Percentiles rank a stretch among this genome's conserved stretches.
Evolutionary conservation across 2,329 filamentous ascomycete genomes (phyloP).

Genomic region (Trichoderma asperellum): DNA sequence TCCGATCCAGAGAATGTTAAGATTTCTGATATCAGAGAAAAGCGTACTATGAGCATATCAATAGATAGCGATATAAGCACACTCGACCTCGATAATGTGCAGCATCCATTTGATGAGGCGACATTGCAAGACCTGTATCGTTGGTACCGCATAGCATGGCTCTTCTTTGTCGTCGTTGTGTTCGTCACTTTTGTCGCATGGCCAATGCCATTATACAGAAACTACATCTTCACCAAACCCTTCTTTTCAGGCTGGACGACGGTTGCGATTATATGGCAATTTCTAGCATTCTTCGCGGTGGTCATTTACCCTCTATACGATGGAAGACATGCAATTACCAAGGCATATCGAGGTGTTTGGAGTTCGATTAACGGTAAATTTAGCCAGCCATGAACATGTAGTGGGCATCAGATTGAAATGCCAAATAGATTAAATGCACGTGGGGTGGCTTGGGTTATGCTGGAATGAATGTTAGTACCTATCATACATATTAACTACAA

Average conservation of each 20-base stretch:
- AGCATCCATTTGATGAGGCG: slow-evolving; percentile 16
- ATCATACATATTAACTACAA: not conserved
- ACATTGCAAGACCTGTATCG: slow-evolving; percentile 11
- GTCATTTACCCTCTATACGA: slow-evolving; percentile 15
- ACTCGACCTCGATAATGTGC: slow-evolving; percentile 12
- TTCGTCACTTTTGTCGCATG: slow-evolving; percentile 23
- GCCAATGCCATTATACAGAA: slow-evolving; percentile 25
- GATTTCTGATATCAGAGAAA: not conserved
- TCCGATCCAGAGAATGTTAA: slow-evolving; percentile 8
- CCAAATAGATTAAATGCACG: not conserved
- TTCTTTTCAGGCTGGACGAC: slow-evolving; percentile 25
- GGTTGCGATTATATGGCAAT: slow-evolving; percentile 24
- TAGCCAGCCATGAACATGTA: not conserved
- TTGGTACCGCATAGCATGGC: slow-evolving; percentile 26
- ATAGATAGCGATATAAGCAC: not conserved
- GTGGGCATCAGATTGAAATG: not conserved
- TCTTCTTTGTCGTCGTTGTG: slow-evolving; percentile 17
- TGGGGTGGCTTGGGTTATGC: not conserved
- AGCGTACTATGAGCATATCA: not conserved
- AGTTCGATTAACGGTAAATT: not conserved
- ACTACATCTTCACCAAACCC: slow-evolving; percentile 24
- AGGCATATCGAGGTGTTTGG: slow-evolving; percentile 18
- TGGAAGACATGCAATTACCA: slow-evolving; percentile 18
- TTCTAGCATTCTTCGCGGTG: slow-evolving; percentile 24
- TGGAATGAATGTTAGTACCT: not conserved